These are phyloP conservation scores for Melampsora larici-populina DNA, from an alignment of 1,284 basidiomycete species.

Conservation along the genomic window DNA sequence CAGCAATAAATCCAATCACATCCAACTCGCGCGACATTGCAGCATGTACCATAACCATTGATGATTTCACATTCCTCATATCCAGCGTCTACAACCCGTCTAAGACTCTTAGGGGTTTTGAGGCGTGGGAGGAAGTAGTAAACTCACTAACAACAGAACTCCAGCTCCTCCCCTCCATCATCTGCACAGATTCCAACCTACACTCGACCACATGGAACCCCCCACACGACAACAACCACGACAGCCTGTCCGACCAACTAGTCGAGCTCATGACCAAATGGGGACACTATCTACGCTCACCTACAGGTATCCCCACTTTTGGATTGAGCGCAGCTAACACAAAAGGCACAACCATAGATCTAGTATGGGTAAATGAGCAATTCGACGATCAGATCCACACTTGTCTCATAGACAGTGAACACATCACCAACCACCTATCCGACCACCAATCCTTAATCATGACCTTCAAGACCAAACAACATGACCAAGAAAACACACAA, in stretches of 20 bases:
- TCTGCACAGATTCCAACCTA: not conserved
- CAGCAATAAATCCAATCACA: not conserved
- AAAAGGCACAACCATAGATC: not conserved
- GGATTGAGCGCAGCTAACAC: not conserved
- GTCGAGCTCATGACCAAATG: not conserved
- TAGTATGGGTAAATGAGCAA: not conserved
- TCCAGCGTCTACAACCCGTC: not conserved
- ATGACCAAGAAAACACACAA: not conserved
- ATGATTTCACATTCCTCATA: not conserved
- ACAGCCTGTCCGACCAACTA: not conserved
- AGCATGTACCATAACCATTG: not conserved
- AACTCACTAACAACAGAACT: not conserved
- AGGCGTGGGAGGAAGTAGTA: not conserved
- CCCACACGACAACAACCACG: not conserved
- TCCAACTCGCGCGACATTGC: not conserved
- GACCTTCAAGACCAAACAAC: not conserved
- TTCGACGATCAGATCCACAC: not conserved
- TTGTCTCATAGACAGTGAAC: not conserved
- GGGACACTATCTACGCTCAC: not conserved
- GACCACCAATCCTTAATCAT: not conserved
- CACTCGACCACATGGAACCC: not conserved
- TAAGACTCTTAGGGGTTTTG: not conserved
- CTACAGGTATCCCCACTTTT: not conserved
- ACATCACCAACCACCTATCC: not conserved
- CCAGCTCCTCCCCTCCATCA: not conserved